Conservation (phyloP, 495 filamentous ascomycete genomes). For the Hypoxylon perforatum region DNA sequence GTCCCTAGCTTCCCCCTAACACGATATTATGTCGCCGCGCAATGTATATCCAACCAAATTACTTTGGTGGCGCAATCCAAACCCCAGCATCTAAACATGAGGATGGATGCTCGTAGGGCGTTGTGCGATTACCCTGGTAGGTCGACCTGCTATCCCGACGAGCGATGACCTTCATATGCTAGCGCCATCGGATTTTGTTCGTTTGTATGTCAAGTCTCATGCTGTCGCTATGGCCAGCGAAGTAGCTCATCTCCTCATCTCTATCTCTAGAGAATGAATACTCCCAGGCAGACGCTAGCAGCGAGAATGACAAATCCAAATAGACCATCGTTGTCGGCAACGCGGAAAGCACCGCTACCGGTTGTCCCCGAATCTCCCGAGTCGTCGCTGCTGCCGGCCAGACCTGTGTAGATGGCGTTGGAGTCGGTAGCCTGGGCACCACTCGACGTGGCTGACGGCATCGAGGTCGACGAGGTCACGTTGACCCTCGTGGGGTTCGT, state of each 20-base stretch:
- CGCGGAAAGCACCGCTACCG: slow-evolving; percentile 37
- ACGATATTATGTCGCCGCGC: slow-evolving; percentile 26
- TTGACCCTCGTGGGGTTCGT: slow-evolving; percentile 73
- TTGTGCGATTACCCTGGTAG: neutral
- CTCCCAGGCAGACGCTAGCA: slow-evolving; percentile 41
- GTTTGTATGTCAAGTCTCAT: neutral
- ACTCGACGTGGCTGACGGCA: slow-evolving; percentile 53
- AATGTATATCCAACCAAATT: slow-evolving; percentile 7
- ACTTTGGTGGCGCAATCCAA: slow-evolving; percentile 8
- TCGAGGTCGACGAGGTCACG: slow-evolving; percentile 61
- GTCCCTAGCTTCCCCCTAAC: slow-evolving; percentile 24
- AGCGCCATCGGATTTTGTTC: neutral
- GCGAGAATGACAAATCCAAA: slow-evolving; percentile 41
- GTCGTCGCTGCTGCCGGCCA: slow-evolving; percentile 53
- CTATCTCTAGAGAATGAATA: slow-evolving; percentile 41
- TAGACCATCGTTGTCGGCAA: slow-evolving; percentile 32
- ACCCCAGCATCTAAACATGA: neutral
- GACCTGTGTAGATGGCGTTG: slow-evolving; percentile 59
- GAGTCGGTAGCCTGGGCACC: slow-evolving; percentile 49
- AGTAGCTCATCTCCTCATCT: neutral
- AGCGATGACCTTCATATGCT: neutral
- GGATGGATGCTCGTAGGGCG: neutral
- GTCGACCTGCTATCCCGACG: neutral
- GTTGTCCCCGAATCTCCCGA: slow-evolving; percentile 18
- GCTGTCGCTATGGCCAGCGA: neutral